Conservation (phyloP, 164 flowering plant genomes). For the Brasenia schreberi region DNA sequence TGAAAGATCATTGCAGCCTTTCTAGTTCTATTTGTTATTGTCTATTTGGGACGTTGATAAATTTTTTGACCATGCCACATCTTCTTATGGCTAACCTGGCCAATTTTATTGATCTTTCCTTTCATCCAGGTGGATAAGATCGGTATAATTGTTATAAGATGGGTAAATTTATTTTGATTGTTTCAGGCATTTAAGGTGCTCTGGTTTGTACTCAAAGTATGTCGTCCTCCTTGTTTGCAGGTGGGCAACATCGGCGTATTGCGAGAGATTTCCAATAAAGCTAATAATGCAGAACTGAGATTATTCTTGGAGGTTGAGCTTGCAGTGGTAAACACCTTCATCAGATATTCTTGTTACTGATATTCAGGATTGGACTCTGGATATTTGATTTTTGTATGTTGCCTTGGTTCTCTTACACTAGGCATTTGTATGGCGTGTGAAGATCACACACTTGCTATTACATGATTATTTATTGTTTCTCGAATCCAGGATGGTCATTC, state of each 20-base stretch:
- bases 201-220: too few relatives aligned
- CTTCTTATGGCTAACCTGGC: too few relatives aligned
- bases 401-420: background rate
- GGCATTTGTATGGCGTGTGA: background rate
- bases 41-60: too few relatives aligned
- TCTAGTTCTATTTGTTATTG: too few relatives aligned
- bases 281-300: conserved; percentile 51
- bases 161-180: too few relatives aligned
- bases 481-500: conserved; percentile 50
- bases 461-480: background rate
- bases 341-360: background rate
- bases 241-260: conserved; percentile 36
- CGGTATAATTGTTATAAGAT: background rate
- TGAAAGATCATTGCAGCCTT: too few relatives aligned
- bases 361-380: background rate
- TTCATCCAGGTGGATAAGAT: background rate
- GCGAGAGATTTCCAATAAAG: conserved; percentile 62
- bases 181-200: too few relatives aligned
- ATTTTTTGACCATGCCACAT: too few relatives aligned
- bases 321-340: conserved; percentile 36
- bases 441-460: background rate
- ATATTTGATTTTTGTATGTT: background rate
- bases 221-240: too few relatives aligned
- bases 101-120: too few relatives aligned
- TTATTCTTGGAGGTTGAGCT: conserved; percentile 61